Base-by-base conservation (phyloP, 495 filamentous ascomycete genomes). In the Thermothielavioides terrestris region DNA sequence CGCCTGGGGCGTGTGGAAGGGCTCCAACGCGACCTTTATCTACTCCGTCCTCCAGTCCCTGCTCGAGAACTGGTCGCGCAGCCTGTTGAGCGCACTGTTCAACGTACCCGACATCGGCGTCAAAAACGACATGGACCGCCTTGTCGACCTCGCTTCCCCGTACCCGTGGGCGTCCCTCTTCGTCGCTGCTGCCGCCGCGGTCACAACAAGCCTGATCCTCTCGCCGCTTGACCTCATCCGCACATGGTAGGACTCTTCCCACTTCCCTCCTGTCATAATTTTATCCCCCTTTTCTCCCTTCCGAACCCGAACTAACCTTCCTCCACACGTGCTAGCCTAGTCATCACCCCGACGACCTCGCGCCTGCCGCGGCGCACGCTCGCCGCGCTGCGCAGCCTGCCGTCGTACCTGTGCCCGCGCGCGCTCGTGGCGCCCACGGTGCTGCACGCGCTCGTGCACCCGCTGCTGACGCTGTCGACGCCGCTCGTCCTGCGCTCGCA, bases 1-100 rank as follows among this genome's bases (percentile, higher is more conserved):
- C 7, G 83, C 84, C 7, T 89, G 85, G 75, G 94, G 92, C 6
- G 81, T 95, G 0, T 98, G 90, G 89, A 96, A 96, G 70, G 88
- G 84, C 22, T 82, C 87, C 27, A 95, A 94, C 59, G 75, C 84
- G n/a, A 90, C 88, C 1, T 95, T 94, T 54, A 75, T 96, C 43
- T 89, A 95, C 68, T 83, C 81, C 2, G 73, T 92, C 25, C 78
- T 94, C n/a, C 76, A 86, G 25, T 86, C 84, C n/a, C 83, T 89
- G 3, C 65, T 92, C 3, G 89, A 92, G 61, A 84, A 82, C 51
- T 96, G 90, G 78, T 84, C 88, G 11, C 81, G 88, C 42, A 85
- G 84, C 54, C 73, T 94, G 3, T 74, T 96, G 4, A 83, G 88
- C 18, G 89, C 89, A 3, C 71, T 95, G 7, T 71, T 94, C 38